Conservation (phyloP, 202 grass and related monocot genomes). For the Schoenoplectus tabernaemontani region DNA sequence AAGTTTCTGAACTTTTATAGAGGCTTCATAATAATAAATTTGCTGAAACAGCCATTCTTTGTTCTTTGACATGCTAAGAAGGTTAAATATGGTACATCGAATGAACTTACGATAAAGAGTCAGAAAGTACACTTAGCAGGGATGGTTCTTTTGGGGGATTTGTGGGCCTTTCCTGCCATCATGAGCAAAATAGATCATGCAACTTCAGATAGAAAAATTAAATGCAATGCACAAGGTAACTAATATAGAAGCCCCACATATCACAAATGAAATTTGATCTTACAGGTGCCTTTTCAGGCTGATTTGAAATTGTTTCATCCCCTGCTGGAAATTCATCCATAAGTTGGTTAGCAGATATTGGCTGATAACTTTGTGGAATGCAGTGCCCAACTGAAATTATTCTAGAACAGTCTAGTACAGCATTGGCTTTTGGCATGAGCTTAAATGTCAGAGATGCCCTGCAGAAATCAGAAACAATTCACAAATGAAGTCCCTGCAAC, state of each 20-base stretch:
- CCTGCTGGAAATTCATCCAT: slow-evolving; percentile 50
- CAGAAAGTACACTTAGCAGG: slow-evolving; percentile 69
- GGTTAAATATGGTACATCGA: slow-evolving; percentile 15
- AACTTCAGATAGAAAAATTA: slow-evolving; percentile 10
- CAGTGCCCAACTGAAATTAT: slow-evolving; percentile 57
- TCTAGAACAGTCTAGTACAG: slow-evolving; percentile 66
- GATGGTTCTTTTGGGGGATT: slow-evolving; percentile 48
- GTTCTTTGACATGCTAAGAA: background rate
- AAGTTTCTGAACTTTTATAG: background rate
- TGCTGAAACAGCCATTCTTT: background rate
- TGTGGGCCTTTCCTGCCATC: slow-evolving; percentile 45
- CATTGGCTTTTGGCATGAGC: slow-evolving; percentile 58
- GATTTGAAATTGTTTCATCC: slow-evolving; percentile 39
- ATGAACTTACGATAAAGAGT: slow-evolving; percentile 72
- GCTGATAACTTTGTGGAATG: slow-evolving; percentile 47
- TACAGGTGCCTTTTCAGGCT: slow-evolving; percentile 44
- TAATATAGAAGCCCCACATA: background rate
- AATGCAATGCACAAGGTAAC: slow-evolving; percentile 1
- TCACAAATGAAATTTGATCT: slow-evolving; percentile 32
- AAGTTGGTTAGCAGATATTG: slow-evolving; percentile 58
- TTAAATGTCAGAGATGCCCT: slow-evolving; percentile 77
- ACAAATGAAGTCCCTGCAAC: background rate
- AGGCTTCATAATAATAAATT: background rate
- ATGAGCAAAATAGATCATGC: slow-evolving; percentile 21
- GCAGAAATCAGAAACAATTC: slow-evolving; percentile 10